These are phyloP conservation scores for Blastocystis sp. DNA, from an alignment of 352 stramenopile genomes.

Conservation along the genomic window DNA sequence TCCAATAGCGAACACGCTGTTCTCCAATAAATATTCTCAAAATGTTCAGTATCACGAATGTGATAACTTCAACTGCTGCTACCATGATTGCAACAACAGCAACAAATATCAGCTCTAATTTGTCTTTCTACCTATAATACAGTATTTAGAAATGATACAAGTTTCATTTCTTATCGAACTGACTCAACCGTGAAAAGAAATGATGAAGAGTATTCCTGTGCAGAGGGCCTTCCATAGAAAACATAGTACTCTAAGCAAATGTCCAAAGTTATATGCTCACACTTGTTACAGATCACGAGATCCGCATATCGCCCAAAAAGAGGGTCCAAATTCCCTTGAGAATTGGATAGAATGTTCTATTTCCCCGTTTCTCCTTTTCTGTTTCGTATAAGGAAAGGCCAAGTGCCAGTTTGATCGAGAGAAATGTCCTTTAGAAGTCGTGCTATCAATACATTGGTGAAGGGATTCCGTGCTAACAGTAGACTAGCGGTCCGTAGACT, in stretches of 20 bases:
- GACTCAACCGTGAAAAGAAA: background rate
- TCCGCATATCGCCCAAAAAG: background rate
- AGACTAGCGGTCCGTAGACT: slow-evolving; percentile 2
- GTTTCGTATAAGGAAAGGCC: background rate
- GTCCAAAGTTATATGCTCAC: no score
- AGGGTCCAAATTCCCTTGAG: background rate
- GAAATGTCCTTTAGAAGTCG: slow-evolving; percentile 50
- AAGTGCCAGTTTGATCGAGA: background rate
- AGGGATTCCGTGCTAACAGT: slow-evolving; percentile 31
- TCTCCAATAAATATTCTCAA: slow-evolving; percentile 13
- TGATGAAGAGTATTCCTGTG: background rate
- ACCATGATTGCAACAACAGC: background rate
- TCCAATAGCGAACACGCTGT: background rate
- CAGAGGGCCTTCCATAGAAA: background rate
- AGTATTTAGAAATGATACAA: background rate
- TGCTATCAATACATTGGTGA: slow-evolving; percentile 35
- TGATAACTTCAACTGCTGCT: background rate
- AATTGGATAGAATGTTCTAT: background rate
- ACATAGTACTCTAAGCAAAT: background rate
- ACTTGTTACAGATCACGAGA: no score
- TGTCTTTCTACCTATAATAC: background rate
- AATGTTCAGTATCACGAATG: background rate
- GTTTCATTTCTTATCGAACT: background rate
- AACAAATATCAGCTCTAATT: background rate
- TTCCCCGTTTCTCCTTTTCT: slow-evolving; percentile 48